Evolutionary conservation across 164 flowering plant species (phyloP), one percentile per base, ranked within the genome.

Genomic region (Sextonia rubra): DNA sequence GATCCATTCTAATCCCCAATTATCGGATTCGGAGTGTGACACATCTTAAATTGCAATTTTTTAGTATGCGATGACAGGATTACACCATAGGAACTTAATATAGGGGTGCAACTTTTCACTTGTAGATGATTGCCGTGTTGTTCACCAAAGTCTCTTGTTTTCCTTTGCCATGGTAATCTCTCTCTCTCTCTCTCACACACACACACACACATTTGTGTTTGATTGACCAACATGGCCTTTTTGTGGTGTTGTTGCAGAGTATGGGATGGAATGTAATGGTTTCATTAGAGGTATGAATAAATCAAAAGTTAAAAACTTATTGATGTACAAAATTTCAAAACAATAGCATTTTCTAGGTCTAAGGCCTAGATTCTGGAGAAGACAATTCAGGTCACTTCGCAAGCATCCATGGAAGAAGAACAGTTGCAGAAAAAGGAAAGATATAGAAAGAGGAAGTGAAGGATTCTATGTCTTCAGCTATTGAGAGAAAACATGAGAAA

Each of bases 221-320:
- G 71, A 75, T 72, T 66, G 23, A 62, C 44, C 44, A 37, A 37
- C 44, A 37, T 37, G 44, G 44, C 44, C 44, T 26, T 56, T 69
- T 71, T 24, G 20, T 64, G 61, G 22, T 29, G 25, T 2, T 61
- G 18, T 83, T 85, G 86, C 92, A 94, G 98, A 97, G 22, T 94
- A 94, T 84, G 98, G 97, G 71, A 92, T 92, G 97, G 98, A 94
- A 75, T 94, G 98, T 90, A 88, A 97, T 73, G 79, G 81, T 24
- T 92, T 76, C 90, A 94, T 94, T 97, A 91, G 76, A 88, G 97
- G 97, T 94, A 89, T 80, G 24, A 20, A 32, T 32, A 66, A 66
- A 32, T 66, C n/a, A 17, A 71, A 37, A 8, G 6, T 30, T 30
- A n/a, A n/a, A n/a, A n/a, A 27, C 2, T 27, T 27, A n/a, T 1